These are phyloP conservation scores for Stemphylium beticola DNA, from an alignment of 2,329 filamentous ascomycete genomes.

Conservation along the genomic window DNA sequence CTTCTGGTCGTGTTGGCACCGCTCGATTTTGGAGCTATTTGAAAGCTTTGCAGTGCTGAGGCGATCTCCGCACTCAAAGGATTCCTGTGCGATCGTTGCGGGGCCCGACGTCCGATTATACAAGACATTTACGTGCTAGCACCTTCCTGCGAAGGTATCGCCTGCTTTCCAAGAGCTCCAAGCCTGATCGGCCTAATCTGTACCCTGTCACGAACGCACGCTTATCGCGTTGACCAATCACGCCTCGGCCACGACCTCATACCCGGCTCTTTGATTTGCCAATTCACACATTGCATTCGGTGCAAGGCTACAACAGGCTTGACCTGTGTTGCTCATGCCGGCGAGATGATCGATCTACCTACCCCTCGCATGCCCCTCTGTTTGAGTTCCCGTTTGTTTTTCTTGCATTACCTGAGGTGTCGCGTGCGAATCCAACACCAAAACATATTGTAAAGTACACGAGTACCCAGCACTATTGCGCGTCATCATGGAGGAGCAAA, in stretches of 20 bases:
- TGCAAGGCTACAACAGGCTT: neutral
- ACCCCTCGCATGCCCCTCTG: constrained; percentile 3
- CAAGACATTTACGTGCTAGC: neutral
- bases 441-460: too few species aligned
- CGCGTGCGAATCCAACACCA: constrained; percentile 4
- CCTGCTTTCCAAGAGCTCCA: constrained; percentile 5
- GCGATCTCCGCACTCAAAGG: neutral
- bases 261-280: constrained; percentile 5
- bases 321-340: neutral
- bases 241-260: neutral
- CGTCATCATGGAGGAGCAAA: constrained; percentile 3
- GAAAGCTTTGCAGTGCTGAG: neutral
- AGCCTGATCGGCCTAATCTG: constrained; percentile 1
- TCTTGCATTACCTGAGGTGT: neutral
- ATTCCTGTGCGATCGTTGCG: neutral
- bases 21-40: neutral
- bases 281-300: constrained; percentile 8
- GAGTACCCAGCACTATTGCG: too few species aligned
- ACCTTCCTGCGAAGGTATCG: neutral
- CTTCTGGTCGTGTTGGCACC: neutral
- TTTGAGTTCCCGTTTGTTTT: neutral
- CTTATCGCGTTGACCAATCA: constrained; percentile 9
- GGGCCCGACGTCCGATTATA: neutral
- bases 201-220: neutral
- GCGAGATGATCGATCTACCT: neutral